Conservation (phyloP, 2,329 filamentous ascomycete species). For the Phaeosphaeriaceae sp. region DNA sequence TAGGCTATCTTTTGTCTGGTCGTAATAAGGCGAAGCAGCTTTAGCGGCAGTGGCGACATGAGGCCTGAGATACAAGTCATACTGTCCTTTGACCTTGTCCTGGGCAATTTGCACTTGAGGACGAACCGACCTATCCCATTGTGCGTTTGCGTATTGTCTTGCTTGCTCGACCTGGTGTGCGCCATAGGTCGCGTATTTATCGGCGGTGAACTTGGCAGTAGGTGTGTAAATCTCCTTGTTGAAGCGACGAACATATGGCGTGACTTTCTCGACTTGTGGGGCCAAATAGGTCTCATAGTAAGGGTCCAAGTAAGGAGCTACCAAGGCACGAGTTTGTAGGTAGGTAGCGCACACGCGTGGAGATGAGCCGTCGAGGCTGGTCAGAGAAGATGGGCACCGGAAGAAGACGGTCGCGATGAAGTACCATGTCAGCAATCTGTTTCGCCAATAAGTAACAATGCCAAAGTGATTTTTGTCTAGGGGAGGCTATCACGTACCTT, state of each 20-base stretch:
- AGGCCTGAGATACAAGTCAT: slow-evolving; percentile 74
- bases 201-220: slow-evolving; percentile 66
- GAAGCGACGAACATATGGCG: slow-evolving; percentile 71
- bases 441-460: slow-evolving; percentile 4
- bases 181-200: slow-evolving; percentile 70
- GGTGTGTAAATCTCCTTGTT: slow-evolving; percentile 72
- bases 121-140: slow-evolving; percentile 81
- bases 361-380: slow-evolving; percentile 71
- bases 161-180: slow-evolving; percentile 74
- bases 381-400: slow-evolving; percentile 75
- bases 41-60: slow-evolving; percentile 69
- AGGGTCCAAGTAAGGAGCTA: slow-evolving; percentile 78
- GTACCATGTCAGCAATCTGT: slow-evolving; percentile 81
- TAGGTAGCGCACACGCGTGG: slow-evolving; percentile 86
- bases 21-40: slow-evolving; percentile 73
- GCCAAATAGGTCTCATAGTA: slow-evolving; percentile 87
- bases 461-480: neutral
- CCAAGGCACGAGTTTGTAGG: slow-evolving; percentile 66
- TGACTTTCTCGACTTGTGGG: slow-evolving; percentile 77
- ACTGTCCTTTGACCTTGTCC: slow-evolving; percentile 66
- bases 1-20: slow-evolving; percentile 66
- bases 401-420: slow-evolving; percentile 80
- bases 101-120: slow-evolving; percentile 75
- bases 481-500: slow-evolving; percentile 29
- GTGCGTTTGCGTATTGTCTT: slow-evolving; percentile 67